phyloP scores from a whole-genome alignment of 148 eudicot species.

The Oxyria digyna region DNA sequence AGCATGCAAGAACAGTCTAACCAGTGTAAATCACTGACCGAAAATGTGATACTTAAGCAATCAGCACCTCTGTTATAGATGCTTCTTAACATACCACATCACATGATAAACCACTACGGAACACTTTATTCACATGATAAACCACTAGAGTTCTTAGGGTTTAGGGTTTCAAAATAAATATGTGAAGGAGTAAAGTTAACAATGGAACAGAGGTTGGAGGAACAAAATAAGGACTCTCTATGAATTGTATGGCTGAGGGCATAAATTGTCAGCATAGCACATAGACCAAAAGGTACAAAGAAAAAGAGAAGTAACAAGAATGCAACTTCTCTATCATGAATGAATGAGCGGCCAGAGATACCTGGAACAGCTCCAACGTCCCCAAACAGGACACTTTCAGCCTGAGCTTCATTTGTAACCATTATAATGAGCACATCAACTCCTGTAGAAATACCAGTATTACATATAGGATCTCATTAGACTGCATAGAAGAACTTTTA shows the following conservation, averaged over 20 bases:
- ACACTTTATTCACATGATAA: background rate
- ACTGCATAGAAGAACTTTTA: background rate
- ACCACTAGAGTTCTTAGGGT: too few species aligned
- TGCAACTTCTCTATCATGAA: background rate
- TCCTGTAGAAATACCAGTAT: conserved; percentile 33
- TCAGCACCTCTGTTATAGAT: background rate
- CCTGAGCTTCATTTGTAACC: conserved; percentile 98
- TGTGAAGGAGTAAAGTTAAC: background rate
- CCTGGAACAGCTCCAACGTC: conserved; percentile 78
- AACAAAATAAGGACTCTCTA: background rate
- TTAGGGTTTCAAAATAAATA: background rate
- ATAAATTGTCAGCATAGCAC: background rate
- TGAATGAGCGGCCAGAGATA: conserved; percentile 14
- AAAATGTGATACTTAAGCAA: background rate
- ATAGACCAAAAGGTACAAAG: background rate
- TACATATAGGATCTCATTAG: conserved; percentile 4
- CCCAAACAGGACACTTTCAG: conserved; percentile 89
- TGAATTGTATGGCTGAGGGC: background rate
- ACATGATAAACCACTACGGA: background rate
- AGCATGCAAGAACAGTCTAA: background rate
- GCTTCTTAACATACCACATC: background rate
- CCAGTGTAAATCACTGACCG: background rate
- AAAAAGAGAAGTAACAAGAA: background rate
- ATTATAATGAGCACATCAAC: conserved; percentile 86
- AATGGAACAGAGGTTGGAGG: background rate